Evolutionary conservation across 1,284 basidiomycete genomes (phyloP), one percentile per base, ranked within the genome.

Genomic region (Boletus mariae): DNA sequence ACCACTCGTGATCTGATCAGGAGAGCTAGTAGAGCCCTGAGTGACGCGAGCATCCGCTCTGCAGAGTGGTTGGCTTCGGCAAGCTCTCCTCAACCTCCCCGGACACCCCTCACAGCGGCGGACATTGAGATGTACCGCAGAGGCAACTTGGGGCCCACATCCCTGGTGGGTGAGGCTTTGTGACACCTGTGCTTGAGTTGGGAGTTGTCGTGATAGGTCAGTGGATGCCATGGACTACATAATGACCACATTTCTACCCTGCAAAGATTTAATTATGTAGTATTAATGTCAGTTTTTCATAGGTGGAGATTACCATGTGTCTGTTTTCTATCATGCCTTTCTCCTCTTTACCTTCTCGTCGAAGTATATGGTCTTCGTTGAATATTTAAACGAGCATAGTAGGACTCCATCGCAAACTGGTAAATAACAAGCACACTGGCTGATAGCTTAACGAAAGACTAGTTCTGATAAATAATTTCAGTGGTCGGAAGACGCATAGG

Each of bases 31-130:
- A 62, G 54, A 47, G 62, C 54, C n/a, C n/a, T 62, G 46, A 69
- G 69, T 38, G 66, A 70, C 8, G 55, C 53, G 11, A 67, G 69
- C 49, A 51, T 71, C 37, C 65, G 57, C 45, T 67, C 65, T 5
- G 69, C 65, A 28, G 67, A 71, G 38, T 67, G 69, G 65, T 48
- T 71, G 41, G 53, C 62, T 6, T 64, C 69, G 4, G 44, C 66
- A 29, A 63, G 7, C 10, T 28, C 68, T 29, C 51, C 60, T 7
- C 49, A 31, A 26, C 43, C 60, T n/a, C 13, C 29, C 3, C 47
- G 35, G 15, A 32, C 51, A n/a, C 56, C 59, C 12, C 46, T 69
- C 47, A 69, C 57, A 5, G 15, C 34, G 28, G 32, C 45, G 11
- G 62, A 67, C 26, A 62, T 71, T 32, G 66, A 70, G 47, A 54